Percentiles rank a stretch among this genome's conserved stretches.
These are phyloP conservation scores for Tolypocladium amazonense DNA, from an alignment of 2,329 filamentous ascomycete species.

Conservation along the genomic window DNA sequence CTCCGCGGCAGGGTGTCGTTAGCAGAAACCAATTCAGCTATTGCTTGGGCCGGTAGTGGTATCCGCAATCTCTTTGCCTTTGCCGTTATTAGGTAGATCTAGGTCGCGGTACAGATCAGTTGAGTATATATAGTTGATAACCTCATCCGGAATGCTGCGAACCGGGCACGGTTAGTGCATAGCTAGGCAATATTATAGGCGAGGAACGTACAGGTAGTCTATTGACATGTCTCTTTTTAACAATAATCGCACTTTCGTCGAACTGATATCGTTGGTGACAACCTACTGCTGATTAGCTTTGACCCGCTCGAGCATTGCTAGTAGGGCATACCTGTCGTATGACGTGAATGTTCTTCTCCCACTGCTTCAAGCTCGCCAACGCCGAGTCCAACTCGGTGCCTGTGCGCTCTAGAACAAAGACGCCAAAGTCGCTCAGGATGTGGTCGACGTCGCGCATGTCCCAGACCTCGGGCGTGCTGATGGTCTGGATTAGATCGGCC, in stretches of 20 bases:
- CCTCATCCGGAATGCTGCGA: slow-evolving; percentile 49
- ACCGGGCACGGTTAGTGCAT: background rate
- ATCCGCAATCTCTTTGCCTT: slow-evolving; percentile 13
- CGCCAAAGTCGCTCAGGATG: slow-evolving; percentile 73
- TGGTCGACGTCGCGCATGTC: slow-evolving; percentile 74
- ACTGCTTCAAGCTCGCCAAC: slow-evolving; percentile 68
- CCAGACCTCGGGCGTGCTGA: slow-evolving; percentile 70
- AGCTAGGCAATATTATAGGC: background rate
- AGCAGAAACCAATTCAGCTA: slow-evolving; percentile 9
- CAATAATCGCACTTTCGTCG: slow-evolving; percentile 72
- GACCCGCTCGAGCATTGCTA: no score
- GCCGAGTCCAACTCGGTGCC: slow-evolving; percentile 87
- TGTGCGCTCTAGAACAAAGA: slow-evolving; percentile 74
- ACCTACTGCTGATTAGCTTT: slow-evolving; percentile 8
- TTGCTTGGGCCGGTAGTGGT: slow-evolving; percentile 13
- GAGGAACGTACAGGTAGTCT: slow-evolving; percentile 42
- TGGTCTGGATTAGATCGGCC: slow-evolving; percentile 63
- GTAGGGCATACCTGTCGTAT: slow-evolving; percentile 51
- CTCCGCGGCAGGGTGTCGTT: background rate
- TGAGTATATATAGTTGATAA: slow-evolving; percentile 64
- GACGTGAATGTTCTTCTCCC: slow-evolving; percentile 77
- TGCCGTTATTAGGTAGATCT: slow-evolving; percentile 13
- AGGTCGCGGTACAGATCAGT: slow-evolving; percentile 52
- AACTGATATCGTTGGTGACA: slow-evolving; percentile 79
- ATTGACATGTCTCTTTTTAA: slow-evolving; percentile 73